Base-by-base conservation (phyloP, 2,329 filamentous ascomycete species). In the Didymella arachidicola region DNA sequence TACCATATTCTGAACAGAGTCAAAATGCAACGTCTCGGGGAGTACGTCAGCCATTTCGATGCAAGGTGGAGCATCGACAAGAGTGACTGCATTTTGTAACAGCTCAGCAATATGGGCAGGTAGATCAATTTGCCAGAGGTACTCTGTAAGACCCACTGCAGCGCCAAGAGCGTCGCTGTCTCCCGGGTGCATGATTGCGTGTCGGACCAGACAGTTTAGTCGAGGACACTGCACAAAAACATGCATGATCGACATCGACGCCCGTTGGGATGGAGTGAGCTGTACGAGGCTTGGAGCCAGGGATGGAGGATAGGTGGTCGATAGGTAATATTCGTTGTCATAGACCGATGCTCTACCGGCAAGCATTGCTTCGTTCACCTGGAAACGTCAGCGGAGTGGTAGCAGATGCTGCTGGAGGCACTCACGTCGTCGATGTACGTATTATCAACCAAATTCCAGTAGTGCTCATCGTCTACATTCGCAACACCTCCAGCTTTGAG, bases 341-440 rank as follows among this genome's bases (percentile, higher is more conserved):
- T 69, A 75, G 6, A 70, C 65, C 8, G 72, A 73, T 7, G 50
- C 58, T 7, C 72, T 68, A 1, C 69, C 68, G 25, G 63, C 59
- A 8, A 75, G 48, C 59, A 72, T 66, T 7, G 70, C 65, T 62
- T 75, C 72, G 2, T 69, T 61, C 7, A 73, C 72, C 72, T 75
- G 27, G 6, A 10, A 6, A 11, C 11, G 41, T 72, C 5, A 71
- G 58, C 32, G 26, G 25, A 18, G 8, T 5, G 4, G 8, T 10
- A 16, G 27, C 38, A 25, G 4, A 18, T 12, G 18, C 7, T 32
- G 18, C 7, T 32, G 18, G 22, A 11, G 29, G 26, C 26, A 63
- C 67, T 62, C 48, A 74, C 72, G 34, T 75, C 72, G n/a, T 75
- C 72, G 7, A 70, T 62, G 22, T 75, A 75, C 2, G 71, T 70